phyloP scores from a whole-genome alignment of 345 rosid species.

The Trapa bicornis region DNA sequence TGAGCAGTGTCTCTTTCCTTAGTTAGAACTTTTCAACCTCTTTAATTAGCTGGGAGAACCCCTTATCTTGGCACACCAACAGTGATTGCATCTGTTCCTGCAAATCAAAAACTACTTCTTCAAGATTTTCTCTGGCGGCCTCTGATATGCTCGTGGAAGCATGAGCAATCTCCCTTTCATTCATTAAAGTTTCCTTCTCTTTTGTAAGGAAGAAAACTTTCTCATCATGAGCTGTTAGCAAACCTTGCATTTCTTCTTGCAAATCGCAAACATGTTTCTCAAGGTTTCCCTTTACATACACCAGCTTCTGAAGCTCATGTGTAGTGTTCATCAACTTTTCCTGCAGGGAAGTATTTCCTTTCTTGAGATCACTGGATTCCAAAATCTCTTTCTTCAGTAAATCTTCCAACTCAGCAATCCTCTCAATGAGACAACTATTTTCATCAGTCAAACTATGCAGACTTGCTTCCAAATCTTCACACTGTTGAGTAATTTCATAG shows the following conservation, averaged over 20 bases:
- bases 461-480: constrained; percentile 37
- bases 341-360: constrained; percentile 31
- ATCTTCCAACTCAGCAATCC: constrained; percentile 37
- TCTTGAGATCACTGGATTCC: constrained; percentile 43
- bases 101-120: constrained; percentile 13
- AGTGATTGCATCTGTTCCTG: not conserved
- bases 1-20: constrained; percentile 6
- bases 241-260: constrained; percentile 1
- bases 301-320: constrained; percentile 32
- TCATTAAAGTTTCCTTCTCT: not conserved
- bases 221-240: not conserved
- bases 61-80: not conserved
- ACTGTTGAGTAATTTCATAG: constrained; percentile 41
- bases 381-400: constrained; percentile 37
- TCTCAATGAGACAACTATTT: constrained; percentile 49
- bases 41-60: not conserved
- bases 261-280: not conserved
- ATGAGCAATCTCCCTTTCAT: not conserved
- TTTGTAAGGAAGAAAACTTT: not conserved
- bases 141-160: constrained; percentile 2
- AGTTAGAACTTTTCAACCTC: constrained; percentile 1
- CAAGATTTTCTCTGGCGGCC: constrained; percentile 50
- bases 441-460: constrained; percentile 39
- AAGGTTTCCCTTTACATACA: not conserved
- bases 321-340: constrained; percentile 37